Conservation (phyloP, 2,329 filamentous ascomycete species). For the Fusarium armeniacum region DNA sequence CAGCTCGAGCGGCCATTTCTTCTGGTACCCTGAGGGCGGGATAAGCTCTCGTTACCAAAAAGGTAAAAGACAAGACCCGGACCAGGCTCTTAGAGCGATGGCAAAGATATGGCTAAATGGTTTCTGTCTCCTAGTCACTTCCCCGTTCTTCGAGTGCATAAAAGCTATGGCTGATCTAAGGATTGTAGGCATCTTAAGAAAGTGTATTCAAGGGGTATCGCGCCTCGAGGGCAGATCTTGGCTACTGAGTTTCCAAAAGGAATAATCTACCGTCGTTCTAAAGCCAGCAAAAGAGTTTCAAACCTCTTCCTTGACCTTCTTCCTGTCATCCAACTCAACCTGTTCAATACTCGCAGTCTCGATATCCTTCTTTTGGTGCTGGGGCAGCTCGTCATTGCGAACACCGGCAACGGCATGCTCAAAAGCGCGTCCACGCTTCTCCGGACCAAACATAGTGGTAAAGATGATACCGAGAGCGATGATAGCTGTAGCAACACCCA, state of each 20-base stretch:
- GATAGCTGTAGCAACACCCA: conserved; percentile 83
- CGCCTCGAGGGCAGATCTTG: neutral
- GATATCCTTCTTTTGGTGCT: conserved; percentile 48
- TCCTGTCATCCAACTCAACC: conserved; percentile 42
- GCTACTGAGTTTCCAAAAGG: neutral
- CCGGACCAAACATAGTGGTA: conserved; percentile 78
- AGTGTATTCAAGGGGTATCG: conserved; percentile 21
- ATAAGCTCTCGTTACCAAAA: too few relatives aligned
- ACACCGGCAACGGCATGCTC: conserved; percentile 67
- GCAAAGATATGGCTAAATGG: too few relatives aligned
- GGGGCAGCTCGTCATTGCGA: conserved; percentile 35
- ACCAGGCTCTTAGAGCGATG: too few relatives aligned
- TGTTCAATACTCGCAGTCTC: conserved; percentile 49
- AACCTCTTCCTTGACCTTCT: conserved; percentile 29
- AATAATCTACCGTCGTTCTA: neutral
- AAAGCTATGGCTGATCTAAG: neutral
- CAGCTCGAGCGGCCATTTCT: too few relatives aligned
- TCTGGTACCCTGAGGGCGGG: too few relatives aligned
- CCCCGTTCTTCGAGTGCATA: neutral
- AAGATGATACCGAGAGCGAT: conserved; percentile 77
- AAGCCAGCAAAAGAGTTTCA: neutral
- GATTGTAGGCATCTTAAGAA: neutral
- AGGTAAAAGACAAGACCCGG: too few relatives aligned
- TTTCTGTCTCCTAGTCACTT: too few relatives aligned
- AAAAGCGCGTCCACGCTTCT: conserved; percentile 79